A percentile compares a stretch with the other conserved stretches of the same genome.
phyloP scores from a whole-genome alignment of 805 yeast genomes.

The Cyberlindnera lachancei region DNA sequence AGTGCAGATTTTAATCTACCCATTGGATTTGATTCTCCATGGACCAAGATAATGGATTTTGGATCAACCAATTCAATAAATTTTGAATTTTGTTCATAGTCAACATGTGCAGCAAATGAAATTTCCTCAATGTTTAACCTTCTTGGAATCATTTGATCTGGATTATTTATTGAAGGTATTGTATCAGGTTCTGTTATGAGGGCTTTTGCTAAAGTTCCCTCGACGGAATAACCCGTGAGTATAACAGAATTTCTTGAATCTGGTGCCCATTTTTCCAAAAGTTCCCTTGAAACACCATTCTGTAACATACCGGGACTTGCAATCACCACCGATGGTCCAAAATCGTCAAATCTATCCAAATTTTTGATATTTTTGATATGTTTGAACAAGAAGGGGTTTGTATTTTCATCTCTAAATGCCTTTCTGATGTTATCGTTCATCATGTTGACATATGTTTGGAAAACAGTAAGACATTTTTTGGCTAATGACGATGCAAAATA shows the following conservation, averaged over 20 bases:
- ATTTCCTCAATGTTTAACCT: slow-evolving; percentile 84
- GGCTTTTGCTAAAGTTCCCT: slow-evolving; percentile 95
- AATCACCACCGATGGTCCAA: slow-evolving; percentile 92
- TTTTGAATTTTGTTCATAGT: slow-evolving; percentile 84
- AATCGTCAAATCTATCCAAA: slow-evolving; percentile 80
- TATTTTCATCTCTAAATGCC: slow-evolving; percentile 65
- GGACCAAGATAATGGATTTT: slow-evolving; percentile 79
- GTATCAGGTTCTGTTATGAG: slow-evolving; percentile 82
- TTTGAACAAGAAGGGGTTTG: slow-evolving; percentile 88
- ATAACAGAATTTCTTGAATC: slow-evolving; percentile 84
- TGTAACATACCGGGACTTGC: slow-evolving; percentile 99
- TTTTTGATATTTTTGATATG: slow-evolving; percentile 73
- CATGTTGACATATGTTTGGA: slow-evolving; percentile 93
- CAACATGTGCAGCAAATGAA: slow-evolving; percentile 99
- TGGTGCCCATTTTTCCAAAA: slow-evolving; percentile 95
- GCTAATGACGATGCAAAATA: slow-evolving; percentile 93
- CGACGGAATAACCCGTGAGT: slow-evolving; percentile 95
- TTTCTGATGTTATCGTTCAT: slow-evolving; percentile 89
- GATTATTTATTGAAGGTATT: slow-evolving; percentile 77
- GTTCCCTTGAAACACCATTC: slow-evolving; percentile 86
- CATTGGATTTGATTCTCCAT: slow-evolving; percentile 98
- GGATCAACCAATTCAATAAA: slow-evolving; percentile 89
- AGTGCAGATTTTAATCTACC: slow-evolving; percentile 93
- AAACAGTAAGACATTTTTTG: slow-evolving; percentile 93
- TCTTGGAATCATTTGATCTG: slow-evolving; percentile 81